A percentile compares a stretch with the other conserved stretches of the same genome.
Conservation (phyloP, 2,329 filamentous ascomycete genomes). For the Coniochaeta sp. region DNA sequence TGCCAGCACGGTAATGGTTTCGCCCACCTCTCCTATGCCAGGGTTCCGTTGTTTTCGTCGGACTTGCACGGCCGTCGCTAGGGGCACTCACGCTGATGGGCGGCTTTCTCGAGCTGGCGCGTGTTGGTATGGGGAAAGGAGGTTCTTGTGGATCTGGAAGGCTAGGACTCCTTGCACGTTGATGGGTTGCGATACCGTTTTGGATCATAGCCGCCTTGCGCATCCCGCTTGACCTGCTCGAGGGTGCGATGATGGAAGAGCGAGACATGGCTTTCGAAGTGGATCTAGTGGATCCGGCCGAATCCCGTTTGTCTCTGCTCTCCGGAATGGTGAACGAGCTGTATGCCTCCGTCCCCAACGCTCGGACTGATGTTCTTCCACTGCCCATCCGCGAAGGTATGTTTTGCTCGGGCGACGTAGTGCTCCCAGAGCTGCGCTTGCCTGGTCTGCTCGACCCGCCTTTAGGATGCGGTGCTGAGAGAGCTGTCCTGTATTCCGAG, state of each 20-base stretch:
- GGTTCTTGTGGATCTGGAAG: constrained; percentile 55
- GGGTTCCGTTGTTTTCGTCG: constrained; percentile 52
- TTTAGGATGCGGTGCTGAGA: constrained; percentile 54
- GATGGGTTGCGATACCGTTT: constrained; percentile 65
- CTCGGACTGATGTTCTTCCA: constrained; percentile 21
- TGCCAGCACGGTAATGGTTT: constrained; percentile 47
- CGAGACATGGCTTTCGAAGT: constrained; percentile 14
- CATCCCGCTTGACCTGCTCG: constrained; percentile 53
- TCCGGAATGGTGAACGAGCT: constrained; percentile 32
- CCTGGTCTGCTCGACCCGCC: constrained; percentile 25
- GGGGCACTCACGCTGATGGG: constrained; percentile 56
- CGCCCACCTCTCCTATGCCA: constrained; percentile 46
- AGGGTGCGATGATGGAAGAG: constrained; percentile 23
- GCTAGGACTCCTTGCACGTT: constrained; percentile 58
- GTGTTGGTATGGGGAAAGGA: constrained; percentile 85
- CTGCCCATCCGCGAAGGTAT: constrained; percentile 20
- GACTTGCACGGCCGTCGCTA: constrained; percentile 70
- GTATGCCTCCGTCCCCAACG: constrained; percentile 33
- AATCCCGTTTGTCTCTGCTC: constrained; percentile 18
- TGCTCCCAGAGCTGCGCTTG: constrained; percentile 34
- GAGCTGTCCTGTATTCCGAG: constrained; percentile 57
- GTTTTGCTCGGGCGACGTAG: constrained; percentile 34
- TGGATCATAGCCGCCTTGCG: constrained; percentile 75
- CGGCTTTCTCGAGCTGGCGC: constrained; percentile 77
- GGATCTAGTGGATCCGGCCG: constrained; percentile 8